Base-by-base conservation (phyloP, 257 asterid genomes). In the Rehmannia glutinosa region DNA sequence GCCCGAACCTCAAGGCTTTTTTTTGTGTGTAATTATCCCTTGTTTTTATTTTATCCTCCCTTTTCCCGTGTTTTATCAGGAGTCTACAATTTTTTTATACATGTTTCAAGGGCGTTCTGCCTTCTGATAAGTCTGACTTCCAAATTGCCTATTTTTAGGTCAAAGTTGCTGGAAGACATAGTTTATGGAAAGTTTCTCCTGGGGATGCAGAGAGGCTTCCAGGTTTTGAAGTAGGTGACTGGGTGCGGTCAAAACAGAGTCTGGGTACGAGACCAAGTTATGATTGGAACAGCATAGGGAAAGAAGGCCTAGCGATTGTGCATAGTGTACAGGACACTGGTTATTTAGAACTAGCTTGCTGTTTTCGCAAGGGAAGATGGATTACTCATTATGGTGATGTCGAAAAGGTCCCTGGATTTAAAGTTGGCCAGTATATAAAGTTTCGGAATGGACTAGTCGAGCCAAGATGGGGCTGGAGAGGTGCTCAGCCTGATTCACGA, bases 381-480 rank as follows among this genome's bases (percentile, higher is more conserved):
- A 77, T 69, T 24, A 86, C 96, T 77, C 97, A 94, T 76, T 82
- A 88, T 58, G 68, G 84, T 16, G 99, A 94, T 77, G 95, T 94
- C 41, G 97, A 91, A 77, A 94, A 88, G 79, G 97, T 94, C 71
- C 86, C 82, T 6, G 95, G 82, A 50, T 87, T 80, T 53, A 84
- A 71, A 80, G 82, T 94, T 69, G 99, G 99, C 55, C 99, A 94
- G 81, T 95, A 82, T 66, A 83, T 94, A 61, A 85, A 75, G 70
- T 94, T 94, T 62, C 87, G 91, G 42, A 66, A 51, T 63, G 97
- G 96, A 36, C 71, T 91, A 30, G 77, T 70, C 59, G 99, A 94
- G 75, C 99, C 99, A 32, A 77, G 97, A 71, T 94, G 99, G 99
- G 97, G 99, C 53, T 94, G 99, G 99, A 83, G 97, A 84, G 96